phyloP scores from a whole-genome alignment of 768 basidiomycete species.

The Lyophyllum shimeji region DNA sequence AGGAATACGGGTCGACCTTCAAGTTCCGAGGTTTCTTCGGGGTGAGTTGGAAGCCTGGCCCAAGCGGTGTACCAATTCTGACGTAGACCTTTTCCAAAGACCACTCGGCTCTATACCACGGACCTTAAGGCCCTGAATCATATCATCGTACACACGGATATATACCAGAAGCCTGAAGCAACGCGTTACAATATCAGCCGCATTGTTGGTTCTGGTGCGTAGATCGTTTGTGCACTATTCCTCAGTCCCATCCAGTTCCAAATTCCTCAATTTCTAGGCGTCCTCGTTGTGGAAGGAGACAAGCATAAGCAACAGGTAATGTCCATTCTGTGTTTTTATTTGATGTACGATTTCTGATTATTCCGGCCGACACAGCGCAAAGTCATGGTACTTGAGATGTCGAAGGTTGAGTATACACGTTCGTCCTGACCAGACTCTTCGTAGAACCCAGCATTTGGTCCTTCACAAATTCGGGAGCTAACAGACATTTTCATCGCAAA shows the following conservation, averaged over 20 bases:
- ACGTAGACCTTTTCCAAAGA: neutral
- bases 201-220: slow-evolving; percentile 43
- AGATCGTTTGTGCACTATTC: neutral
- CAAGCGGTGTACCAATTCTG: slow-evolving; percentile 33
- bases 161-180: slow-evolving; percentile 55
- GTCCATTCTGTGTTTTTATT: neutral
- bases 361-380: slow-evolving; percentile 29
- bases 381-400: slow-evolving; percentile 46
- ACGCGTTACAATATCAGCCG: slow-evolving; percentile 34
- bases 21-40: slow-evolving; percentile 32
- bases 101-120: slow-evolving; percentile 10
- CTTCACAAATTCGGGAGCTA: slow-evolving; percentile 54
- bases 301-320: slow-evolving; percentile 46
- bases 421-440: neutral
- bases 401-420: neutral
- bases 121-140: slow-evolving; percentile 55
- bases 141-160: slow-evolving; percentile 53
- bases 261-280: slow-evolving; percentile 31
- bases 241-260: too few species aligned
- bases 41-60: slow-evolving; percentile 41
- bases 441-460: slow-evolving; percentile 70
- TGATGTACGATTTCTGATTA: neutral
- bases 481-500: slow-evolving; percentile 60
- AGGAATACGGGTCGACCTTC: slow-evolving; percentile 13
- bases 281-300: slow-evolving; percentile 51